Base-by-base conservation (phyloP, 179 eudicot genomes). In the Spinacia oleracea region DNA sequence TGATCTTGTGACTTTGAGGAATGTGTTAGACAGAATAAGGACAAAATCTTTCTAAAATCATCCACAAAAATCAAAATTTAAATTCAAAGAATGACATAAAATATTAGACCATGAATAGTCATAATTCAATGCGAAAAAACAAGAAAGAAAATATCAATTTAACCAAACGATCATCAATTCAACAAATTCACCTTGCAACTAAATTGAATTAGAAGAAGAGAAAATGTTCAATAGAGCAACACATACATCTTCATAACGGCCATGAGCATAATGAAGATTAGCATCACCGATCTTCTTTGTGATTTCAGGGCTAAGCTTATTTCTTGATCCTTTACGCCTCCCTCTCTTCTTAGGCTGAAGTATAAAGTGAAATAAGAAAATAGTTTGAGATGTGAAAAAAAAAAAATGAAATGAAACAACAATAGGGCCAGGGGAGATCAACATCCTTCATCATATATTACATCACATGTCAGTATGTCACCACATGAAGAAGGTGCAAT, bases 251-350 rank as follows among this genome's bases (percentile, higher is more conserved):
- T 93, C 97, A 80, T 86, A 88, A 48, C 84, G 90, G 68, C 91
- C 90, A 85, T 84, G 89, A 18, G 92, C 97, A 88, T 88, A 93
- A 80, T 88, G 91, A 78, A 93, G 95, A 74, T 87, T 90, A 72
- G 98, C 98, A 77, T 90, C 92, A 80, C 98, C 98, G 78, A 93
- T 90, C 86, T 88, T 91, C 84, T 79, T 82, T 42, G 91, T 83
- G 69, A 91, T 81, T 84, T 90, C 95, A 73, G 97, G 91, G 78
- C 72, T 85, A 60, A 83, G 84, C 83, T 89, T 95, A 59, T 86
- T 93, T 79, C 76, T 90, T 72, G 93, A 86, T 72, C 98, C 98
- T 87, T 84, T 95, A 42, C 89, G 86, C 81, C 98, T 89, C 48
- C 98, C 98, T 87, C 83, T 89, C 80, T 83, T 89, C 86, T 85